Base-by-base conservation (phyloP, 2,329 filamentous ascomycete genomes). In the Blastomyces silverae region DNA sequence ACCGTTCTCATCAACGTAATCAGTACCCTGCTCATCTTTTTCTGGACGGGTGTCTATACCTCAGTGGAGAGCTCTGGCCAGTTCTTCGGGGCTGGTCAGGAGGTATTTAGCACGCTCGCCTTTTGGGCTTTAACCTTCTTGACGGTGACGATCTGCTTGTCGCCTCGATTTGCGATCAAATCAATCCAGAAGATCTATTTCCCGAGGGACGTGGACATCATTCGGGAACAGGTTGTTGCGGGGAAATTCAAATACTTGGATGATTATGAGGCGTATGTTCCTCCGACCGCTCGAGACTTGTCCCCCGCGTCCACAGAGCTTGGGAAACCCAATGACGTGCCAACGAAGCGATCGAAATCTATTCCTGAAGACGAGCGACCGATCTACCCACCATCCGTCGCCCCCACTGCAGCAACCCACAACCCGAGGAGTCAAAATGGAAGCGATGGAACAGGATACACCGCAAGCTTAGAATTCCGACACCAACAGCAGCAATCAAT, bases 371-470 rank as follows among this genome's bases (percentile, higher is more conserved):
- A 97, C 73, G 84, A 90, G 75, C 86, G 92, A 69, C 92, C 92
- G 42, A 96, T 97, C 72, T 61, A 97, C 77, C 91, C 93, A 61
- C 92, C 93, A 17, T 96, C 92, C 63, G 87, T 93, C 71, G 89
- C 91, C 60, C 83, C 85, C 15, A 93, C 91, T 20, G 84, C 86
- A 57, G 86, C 86, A 56, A 93, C 89, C 42, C 89, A 94, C 74
- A 93, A 92, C 69, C 88, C 88, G 61, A 83, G 86, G 70, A 94
- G 90, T 71, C 91, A 96, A 74, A 95, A 93, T 71, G 91, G 92
- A 66, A 97, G 92, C 78, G 92, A 96, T 76, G 93, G 91, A 67
- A 97, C 94, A 61, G 92, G 95, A 71, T 95, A 92, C 76, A 95
- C 91, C 28, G 81, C 76, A 48, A 79, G 77, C 67, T 71, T 78